phyloP scores from a whole-genome alignment of 2,329 filamentous ascomycete species.

The Aspergillus glaucus region DNA sequence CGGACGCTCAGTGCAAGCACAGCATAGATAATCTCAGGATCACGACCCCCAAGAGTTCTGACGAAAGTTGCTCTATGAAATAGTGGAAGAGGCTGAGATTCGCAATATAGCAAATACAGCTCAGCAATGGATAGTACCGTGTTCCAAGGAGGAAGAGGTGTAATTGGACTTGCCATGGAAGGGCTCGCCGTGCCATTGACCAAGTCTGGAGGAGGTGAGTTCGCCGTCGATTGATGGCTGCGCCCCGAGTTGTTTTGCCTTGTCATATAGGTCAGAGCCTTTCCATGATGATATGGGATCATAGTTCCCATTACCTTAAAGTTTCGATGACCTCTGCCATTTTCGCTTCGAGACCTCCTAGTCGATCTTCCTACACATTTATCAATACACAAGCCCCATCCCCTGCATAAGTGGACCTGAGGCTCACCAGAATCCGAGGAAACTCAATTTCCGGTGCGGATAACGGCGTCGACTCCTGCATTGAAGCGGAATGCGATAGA shows the following conservation, averaged over 20 bases:
- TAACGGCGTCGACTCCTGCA: conserved; percentile 10
- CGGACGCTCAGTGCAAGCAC: conserved; percentile 39
- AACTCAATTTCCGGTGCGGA: conserved; percentile 6
- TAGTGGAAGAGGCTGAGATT: conserved; percentile 46
- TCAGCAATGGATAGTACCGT: conserved; percentile 34
- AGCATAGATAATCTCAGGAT: conserved; percentile 29
- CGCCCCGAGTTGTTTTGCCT: conserved; percentile 12
- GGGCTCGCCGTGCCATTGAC: conserved; percentile 4
- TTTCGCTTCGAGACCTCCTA: conserved; percentile 29
- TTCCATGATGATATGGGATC: conserved; percentile 1
- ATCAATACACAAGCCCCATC: not conserved
- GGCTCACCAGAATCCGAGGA: conserved; percentile 17
- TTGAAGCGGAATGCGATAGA: conserved; percentile 1
- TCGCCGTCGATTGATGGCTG: conserved; percentile 3
- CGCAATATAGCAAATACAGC: conserved; percentile 44
- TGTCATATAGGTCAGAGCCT: not conserved
- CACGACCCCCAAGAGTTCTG: conserved; percentile 32
- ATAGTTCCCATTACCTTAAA: conserved; percentile 23
- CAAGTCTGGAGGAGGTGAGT: conserved; percentile 7
- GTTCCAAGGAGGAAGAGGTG: conserved; percentile 33
- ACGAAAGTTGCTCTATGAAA: conserved; percentile 41
- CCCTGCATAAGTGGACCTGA: not conserved
- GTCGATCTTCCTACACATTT: conserved; percentile 23
- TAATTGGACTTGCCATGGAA: conserved; percentile 12
- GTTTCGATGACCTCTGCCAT: conserved; percentile 30